Evolutionary conservation across 2,329 filamentous ascomycete species (phyloP).

Genomic region (Chrysosphaeria jannelii): DNA sequence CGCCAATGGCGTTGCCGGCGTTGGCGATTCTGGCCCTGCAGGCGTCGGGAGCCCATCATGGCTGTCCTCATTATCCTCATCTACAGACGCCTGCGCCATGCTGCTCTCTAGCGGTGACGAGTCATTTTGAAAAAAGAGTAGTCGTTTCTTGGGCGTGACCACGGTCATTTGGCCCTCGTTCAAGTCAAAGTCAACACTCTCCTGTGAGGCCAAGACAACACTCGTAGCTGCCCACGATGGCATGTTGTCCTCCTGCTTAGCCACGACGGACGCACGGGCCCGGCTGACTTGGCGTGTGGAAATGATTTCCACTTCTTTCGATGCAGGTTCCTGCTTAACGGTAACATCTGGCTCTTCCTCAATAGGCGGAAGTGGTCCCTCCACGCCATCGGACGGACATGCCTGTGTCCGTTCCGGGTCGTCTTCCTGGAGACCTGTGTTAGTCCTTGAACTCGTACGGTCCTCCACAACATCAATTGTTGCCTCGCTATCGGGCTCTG

Average conservation of each 20-base stretch:
- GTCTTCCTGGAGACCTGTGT: no score
- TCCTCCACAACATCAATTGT: no score
- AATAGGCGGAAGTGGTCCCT: no score
- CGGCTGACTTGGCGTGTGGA: slow-evolving; percentile 19
- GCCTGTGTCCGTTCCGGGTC: no score
- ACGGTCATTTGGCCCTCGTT: slow-evolving; percentile 16
- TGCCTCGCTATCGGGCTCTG: no score
- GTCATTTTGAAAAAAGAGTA: slow-evolving; percentile 1
- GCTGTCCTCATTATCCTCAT: neutral
- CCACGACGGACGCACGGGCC: slow-evolving; percentile 12
- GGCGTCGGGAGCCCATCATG: neutral
- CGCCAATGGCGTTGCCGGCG: slow-evolving; percentile 1
- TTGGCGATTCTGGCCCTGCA: no score
- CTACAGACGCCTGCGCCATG: neutral
- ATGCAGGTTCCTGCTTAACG: slow-evolving; percentile 22
- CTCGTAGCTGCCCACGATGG: no score
- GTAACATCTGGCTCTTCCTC: no score
- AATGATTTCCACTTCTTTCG: slow-evolving; percentile 19
- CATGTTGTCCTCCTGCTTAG: no score
- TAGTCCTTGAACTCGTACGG: no score
- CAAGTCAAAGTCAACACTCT: slow-evolving; percentile 33
- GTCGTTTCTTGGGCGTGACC: slow-evolving; percentile 13
- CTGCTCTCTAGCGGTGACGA: neutral
- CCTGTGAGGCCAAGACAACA: no score
- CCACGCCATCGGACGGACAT: no score